A percentile compares a stretch with the other conserved stretches of the same genome.
phyloP scores from a whole-genome alignment of 805 yeast genomes.

The Barnettozyma vustinii region DNA sequence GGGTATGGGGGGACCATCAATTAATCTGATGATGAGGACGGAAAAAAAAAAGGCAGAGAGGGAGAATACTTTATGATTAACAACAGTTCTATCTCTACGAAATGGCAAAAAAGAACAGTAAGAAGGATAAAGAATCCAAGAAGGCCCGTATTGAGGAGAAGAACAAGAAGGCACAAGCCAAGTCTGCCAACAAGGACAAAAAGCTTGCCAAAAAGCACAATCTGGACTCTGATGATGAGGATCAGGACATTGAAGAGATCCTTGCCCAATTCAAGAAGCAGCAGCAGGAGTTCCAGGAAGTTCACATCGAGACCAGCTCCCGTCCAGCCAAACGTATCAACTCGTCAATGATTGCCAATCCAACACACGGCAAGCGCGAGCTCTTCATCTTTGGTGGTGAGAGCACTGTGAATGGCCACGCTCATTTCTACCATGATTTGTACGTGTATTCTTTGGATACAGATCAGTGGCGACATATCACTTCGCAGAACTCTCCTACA shows the following conservation, averaged over 20 bases:
- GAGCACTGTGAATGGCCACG: constrained; percentile 40
- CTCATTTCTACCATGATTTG: constrained; percentile 79
- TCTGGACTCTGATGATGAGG: constrained; percentile 81
- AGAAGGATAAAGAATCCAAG: constrained; percentile 85
- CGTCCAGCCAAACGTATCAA: constrained; percentile 70
- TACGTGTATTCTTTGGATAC: constrained; percentile 68
- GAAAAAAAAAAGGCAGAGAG: neutral
- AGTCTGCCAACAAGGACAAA: constrained; percentile 70
- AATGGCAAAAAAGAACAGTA: constrained; percentile 83
- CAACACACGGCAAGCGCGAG: constrained; percentile 71
- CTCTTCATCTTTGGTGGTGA: constrained; percentile 91
- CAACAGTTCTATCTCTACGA: neutral
- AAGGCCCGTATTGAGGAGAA: constrained; percentile 85
- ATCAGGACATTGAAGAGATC: constrained; percentile 79
- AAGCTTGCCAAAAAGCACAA: constrained; percentile 70
- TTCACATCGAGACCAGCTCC: constrained; percentile 50
- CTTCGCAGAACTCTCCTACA: constrained; percentile 83
- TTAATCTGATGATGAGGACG: neutral
- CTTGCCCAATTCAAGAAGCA: constrained; percentile 71
- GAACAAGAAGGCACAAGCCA: constrained; percentile 65
- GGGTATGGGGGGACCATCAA: no score
- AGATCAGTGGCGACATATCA: constrained; percentile 71
- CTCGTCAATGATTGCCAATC: constrained; percentile 69
- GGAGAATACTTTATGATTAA: no score
- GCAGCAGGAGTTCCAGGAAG: constrained; percentile 73